phyloP scores from a whole-genome alignment of 2,329 filamentous ascomycete species.

The Bipolaris bicolor region DNA sequence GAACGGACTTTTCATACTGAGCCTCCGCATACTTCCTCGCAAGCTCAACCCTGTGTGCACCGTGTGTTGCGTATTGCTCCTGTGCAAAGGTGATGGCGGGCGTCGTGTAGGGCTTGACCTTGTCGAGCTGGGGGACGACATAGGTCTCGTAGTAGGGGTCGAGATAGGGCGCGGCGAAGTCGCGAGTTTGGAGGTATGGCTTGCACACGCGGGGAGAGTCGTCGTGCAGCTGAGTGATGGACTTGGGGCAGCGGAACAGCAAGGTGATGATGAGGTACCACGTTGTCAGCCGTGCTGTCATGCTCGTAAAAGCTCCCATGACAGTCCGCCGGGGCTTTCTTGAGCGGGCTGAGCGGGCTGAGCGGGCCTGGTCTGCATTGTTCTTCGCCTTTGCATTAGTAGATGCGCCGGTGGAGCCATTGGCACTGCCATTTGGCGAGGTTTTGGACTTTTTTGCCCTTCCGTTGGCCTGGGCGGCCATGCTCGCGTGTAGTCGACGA shows the following conservation, averaged over 20 bases:
- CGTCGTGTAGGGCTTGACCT: constrained; percentile 73
- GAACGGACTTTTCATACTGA: constrained; percentile 80
- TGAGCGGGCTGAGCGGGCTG: constrained; percentile 18
- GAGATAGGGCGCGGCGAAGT: constrained; percentile 74
- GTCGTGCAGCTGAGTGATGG: constrained; percentile 69
- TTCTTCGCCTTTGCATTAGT: constrained; percentile 38
- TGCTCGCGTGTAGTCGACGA: constrained; percentile 29
- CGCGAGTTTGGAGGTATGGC: constrained; percentile 73
- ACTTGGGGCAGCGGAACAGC: constrained; percentile 80
- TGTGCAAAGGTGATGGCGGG: constrained; percentile 72
- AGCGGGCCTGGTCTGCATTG: constrained; percentile 35
- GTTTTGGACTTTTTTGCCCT: constrained; percentile 46
- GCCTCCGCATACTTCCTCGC: constrained; percentile 69
- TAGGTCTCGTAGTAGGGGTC: constrained; percentile 87
- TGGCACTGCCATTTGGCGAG: constrained; percentile 30
- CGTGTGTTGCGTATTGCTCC: constrained; percentile 69
- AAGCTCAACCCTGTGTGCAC: constrained; percentile 72
- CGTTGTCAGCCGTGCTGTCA: constrained; percentile 62
- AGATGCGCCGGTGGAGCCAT: constrained; percentile 34
- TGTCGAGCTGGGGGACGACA: constrained; percentile 79
- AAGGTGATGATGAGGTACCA: constrained; percentile 88
- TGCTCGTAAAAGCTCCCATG: constrained; percentile 38
- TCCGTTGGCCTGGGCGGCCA: constrained; percentile 48
- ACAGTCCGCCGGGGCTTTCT: constrained; percentile 31
- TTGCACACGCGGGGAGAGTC: constrained; percentile 79